Base-by-base conservation (phyloP, 306 rosid genomes). In the Sindora glabra region DNA sequence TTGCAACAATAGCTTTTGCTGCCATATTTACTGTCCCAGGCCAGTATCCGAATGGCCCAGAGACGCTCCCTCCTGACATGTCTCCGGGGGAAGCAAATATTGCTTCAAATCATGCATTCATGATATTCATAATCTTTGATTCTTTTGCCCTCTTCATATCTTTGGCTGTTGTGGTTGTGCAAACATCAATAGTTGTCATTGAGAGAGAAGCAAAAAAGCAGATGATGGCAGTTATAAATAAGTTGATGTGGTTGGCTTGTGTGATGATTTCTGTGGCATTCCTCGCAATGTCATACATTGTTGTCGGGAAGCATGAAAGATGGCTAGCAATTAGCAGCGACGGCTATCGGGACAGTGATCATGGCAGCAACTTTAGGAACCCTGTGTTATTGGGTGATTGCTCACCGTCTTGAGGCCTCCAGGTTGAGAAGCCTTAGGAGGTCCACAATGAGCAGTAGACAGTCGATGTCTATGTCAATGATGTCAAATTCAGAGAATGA, bases 231-330 rank as follows among this genome's bases (percentile, higher is more conserved):
- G 56, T 82, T 38, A 84, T 88, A 65, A 88, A 88, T 56, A 88
- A 88, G 89, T 76, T 84, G 18, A 82, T 88, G 96, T 88, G 96
- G 96, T 10, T 82, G 47, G 89, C 89, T 15, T 84, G 94, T 69
- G 83, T 88, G 75, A 68, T 79, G 56, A 66, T 88, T 64, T 88
- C 89, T 2, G 85, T 82, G 72, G 82, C 96, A 58, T 88, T 82
- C 62, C 73, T 88, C 47, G 92, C 96, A 26, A 73, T 88, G 70
- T 84, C 96, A n/a, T 88, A 71, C 56, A 41, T 82, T 18, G 78
- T 88, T 61, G 94, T 88, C 26, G 96, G 96, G 50, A 68, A 77
- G 25, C 70, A n/a, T n/a, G n/a, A 80, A 7, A 82, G 69, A 58
- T 73, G 79, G 65, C 65, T 84, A 62, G 96, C 89, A 24, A 75